Evolutionary conservation across 108 stramenopile species (phyloP).

Genomic region (Skeletonema tropicum): DNA sequence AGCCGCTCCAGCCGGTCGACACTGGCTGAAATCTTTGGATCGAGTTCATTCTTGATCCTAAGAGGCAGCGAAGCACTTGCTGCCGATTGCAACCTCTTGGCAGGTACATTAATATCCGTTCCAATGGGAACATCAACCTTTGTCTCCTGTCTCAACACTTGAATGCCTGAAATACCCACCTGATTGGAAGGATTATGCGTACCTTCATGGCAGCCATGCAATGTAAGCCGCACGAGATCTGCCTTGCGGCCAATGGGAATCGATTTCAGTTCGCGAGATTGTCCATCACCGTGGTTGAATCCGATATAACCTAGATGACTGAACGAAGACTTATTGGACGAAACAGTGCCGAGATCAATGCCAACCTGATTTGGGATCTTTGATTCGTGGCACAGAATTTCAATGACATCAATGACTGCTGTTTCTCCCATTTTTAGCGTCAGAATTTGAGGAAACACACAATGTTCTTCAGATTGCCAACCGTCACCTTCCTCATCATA

Average conservation of each 20-base stretch:
- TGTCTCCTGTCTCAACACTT: slow-evolving; percentile 22
- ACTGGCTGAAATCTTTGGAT: slow-evolving; percentile 36
- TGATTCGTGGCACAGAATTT: slow-evolving; percentile 42
- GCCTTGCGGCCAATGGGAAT: slow-evolving; percentile 33
- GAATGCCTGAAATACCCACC: slow-evolving; percentile 52
- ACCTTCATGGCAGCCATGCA: slow-evolving; percentile 40
- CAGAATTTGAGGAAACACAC: slow-evolving; percentile 6
- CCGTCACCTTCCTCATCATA: slow-evolving; percentile 34
- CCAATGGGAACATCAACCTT: background rate
- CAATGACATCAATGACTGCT: slow-evolving; percentile 24
- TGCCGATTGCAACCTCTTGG: background rate
- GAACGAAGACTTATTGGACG: slow-evolving; percentile 15
- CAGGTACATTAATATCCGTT: background rate
- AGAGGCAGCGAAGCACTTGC: slow-evolving; percentile 25
- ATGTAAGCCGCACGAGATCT: slow-evolving; percentile 39
- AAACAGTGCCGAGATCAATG: slow-evolving; percentile 33
- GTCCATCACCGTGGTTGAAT: slow-evolving; percentile 39
- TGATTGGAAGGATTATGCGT: slow-evolving; percentile 43
- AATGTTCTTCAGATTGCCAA: slow-evolving; percentile 22
- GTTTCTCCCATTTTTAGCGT: slow-evolving; percentile 17
- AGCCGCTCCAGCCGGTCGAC: slow-evolving; percentile 41
- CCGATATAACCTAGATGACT: slow-evolving; percentile 53
- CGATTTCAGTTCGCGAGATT: slow-evolving; percentile 54
- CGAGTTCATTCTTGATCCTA: slow-evolving; percentile 35
- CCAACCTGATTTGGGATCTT: slow-evolving; percentile 42